Evolutionary conservation across 139 green algal genomes (phyloP).

Genomic region (Coelastrella sp.): DNA sequence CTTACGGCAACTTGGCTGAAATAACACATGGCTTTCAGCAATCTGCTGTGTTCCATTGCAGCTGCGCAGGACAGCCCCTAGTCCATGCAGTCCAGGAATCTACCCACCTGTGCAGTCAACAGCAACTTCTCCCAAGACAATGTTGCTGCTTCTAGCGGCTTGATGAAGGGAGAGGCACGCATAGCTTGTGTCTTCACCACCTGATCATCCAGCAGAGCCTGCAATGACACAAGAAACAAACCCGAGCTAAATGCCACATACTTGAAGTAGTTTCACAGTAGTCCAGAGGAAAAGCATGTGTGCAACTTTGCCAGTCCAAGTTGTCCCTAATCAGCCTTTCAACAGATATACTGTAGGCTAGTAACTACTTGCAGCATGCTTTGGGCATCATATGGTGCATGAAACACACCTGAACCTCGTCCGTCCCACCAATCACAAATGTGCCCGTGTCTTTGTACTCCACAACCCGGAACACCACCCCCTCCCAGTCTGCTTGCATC

Average conservation of each 20-base stretch:
- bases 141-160: constrained; percentile 76
- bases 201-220: constrained; percentile 85
- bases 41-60: no score
- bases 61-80: no score
- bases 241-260: not conserved
- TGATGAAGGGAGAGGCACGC: constrained; percentile 83
- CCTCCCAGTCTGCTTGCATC: constrained; percentile 84
- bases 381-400: no score
- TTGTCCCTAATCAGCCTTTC: no score
- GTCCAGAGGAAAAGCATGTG: no score
- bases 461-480: constrained; percentile 76
- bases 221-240: constrained; percentile 29
- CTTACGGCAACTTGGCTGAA: no score
- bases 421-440: constrained; percentile 83
- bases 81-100: no score
- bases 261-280: no score
- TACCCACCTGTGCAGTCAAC: constrained; percentile 58
- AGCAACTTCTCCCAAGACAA: constrained; percentile 78
- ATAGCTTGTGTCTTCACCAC: constrained; percentile 82
- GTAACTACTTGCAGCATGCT: no score
- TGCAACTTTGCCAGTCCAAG: no score
- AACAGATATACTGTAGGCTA: no score
- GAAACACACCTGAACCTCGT: constrained; percentile 86
- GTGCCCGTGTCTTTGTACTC: constrained; percentile 88
- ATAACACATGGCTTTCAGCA: no score